Evolutionary conservation across 495 filamentous ascomycete genomes (phyloP), one percentile per base, ranked within the genome.

Genomic region (Aspergillus baeticus): DNA sequence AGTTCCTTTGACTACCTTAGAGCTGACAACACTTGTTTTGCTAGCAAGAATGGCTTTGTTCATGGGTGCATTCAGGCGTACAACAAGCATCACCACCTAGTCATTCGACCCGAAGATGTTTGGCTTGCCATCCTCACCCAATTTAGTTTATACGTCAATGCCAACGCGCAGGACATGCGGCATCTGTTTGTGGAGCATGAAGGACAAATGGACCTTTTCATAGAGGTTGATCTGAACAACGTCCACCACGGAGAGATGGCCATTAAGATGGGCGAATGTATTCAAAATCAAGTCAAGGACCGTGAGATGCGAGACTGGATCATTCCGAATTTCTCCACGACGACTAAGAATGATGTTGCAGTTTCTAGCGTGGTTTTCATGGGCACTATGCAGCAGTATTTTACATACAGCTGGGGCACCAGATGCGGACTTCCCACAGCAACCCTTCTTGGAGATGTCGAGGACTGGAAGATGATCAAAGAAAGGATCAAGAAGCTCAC

Each of bases 81-180:
- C 60, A 77, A 71, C 56, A 51, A 76, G 21, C 81, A 87, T 52
- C 78, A 80, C 51, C 70, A 80, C 53, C 74, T 86, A 10, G 67
- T 72, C 10, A 67, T 87, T 47, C 77, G 84, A 13, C 83, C 83
- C 11, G 83, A 87, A 38, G 83, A 87, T 60, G 68, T 87, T 39
- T 87, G 84, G 83, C 70, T 85, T 37, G 69, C 77, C 42, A 83
- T 85, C 55, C 63, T 85, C 3, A 71, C 73, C 5, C 82, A 86
- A 59, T 67, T 87, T 10, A 77, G 66, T 58, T 60, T 77, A 46
- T 83, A 77, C 64, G 63, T 87, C 55, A 78, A 79, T 38, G 68
- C 67, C 2, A 66, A 82, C 60, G 63, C 77, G 3, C 75, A 80
- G 49, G 65, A 73, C 21, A 63, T 83, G 22, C 69, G 75, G 8